A percentile compares a stretch with the other conserved stretches of the same genome.
phyloP scores from a whole-genome alignment of 192 early-diverging fungal species.

The Backusella circina region DNA sequence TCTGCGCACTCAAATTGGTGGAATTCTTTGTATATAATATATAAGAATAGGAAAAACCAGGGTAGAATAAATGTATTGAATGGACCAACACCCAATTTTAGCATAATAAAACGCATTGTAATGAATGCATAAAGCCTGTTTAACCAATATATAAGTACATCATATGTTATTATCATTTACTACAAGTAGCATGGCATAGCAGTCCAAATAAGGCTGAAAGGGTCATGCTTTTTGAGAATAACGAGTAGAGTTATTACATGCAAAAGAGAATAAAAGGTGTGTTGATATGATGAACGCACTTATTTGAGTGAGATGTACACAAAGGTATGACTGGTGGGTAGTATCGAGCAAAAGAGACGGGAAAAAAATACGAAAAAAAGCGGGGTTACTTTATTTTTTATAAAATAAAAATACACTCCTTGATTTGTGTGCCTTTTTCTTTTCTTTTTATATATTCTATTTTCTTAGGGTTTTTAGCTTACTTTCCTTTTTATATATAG shows the following conservation, averaged over 20 bases:
- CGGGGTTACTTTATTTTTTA: slow-evolving; percentile 10
- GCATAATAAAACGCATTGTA: too few relatives aligned
- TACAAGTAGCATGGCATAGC: not conserved
- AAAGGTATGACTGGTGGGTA: not conserved
- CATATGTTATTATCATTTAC: not conserved
- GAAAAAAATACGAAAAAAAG: not conserved
- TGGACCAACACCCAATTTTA: too few relatives aligned
- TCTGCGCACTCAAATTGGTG: not conserved
- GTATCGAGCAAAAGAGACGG: not conserved
- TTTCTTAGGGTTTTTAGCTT: not conserved
- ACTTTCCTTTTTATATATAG: not conserved
- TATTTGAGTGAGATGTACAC: not conserved
- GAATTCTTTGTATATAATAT: too few relatives aligned
- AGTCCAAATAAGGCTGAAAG: not conserved
- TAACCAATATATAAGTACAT: too few relatives aligned
- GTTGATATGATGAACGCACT: too few relatives aligned
- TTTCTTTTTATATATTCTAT: slow-evolving; percentile 4
- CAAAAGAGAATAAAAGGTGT: too few relatives aligned
- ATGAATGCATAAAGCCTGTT: too few relatives aligned
- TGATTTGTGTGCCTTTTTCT: not conserved
- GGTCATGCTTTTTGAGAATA: not conserved
- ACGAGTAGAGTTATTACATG: too few relatives aligned
- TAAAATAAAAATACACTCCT: not conserved
- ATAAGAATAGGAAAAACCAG: too few relatives aligned
- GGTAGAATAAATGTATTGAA: too few relatives aligned